phyloP scores from a whole-genome alignment of 257 asterid species.

The Solanum verrucosum region DNA sequence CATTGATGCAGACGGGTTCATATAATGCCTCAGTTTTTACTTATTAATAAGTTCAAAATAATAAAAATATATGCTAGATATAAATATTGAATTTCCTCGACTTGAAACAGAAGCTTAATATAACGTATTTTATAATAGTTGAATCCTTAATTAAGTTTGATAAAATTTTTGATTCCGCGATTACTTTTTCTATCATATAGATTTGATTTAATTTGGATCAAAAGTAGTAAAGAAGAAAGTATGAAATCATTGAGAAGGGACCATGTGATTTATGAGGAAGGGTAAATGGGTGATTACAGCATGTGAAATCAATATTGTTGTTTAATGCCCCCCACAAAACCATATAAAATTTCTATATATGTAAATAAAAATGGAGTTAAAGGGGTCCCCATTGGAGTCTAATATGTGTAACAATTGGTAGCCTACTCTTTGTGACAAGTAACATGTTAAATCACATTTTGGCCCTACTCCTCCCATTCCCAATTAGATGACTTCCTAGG shows the following conservation, averaged over 20 bases:
- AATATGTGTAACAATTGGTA: neutral
- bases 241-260: neutral
- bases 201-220: neutral
- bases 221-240: neutral
- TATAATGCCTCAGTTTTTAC: neutral
- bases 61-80: neutral
- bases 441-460: neutral
- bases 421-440: neutral
- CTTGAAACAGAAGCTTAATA: neutral
- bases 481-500: neutral
- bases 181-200: neutral
- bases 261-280: neutral
- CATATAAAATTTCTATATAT: no score
- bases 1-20: neutral
- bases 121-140: neutral
- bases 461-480: neutral
- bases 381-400: neutral
- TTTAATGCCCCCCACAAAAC: neutral
- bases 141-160: neutral
- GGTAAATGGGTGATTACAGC: neutral
- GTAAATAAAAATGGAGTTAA: neutral
- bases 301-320: neutral
- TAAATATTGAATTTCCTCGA: neutral
- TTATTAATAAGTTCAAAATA: neutral
- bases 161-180: rapidly evolving